These are phyloP conservation scores for Barbatosphaeria neglecta DNA, from an alignment of 495 filamentous ascomycete species.

Conservation along the genomic window DNA sequence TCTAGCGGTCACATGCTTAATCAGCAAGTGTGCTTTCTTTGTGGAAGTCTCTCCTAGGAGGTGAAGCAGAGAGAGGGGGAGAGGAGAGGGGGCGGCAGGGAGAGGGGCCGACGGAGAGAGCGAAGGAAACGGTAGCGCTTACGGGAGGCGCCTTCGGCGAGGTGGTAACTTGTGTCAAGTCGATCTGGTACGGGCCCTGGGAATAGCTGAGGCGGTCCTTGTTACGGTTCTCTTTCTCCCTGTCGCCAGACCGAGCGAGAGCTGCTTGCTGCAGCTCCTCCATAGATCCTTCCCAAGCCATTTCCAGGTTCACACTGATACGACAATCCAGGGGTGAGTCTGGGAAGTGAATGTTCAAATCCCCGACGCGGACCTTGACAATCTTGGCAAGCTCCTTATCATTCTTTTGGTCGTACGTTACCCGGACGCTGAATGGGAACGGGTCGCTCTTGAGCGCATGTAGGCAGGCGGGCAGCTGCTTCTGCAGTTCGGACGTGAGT, in stretches of 20 bases:
- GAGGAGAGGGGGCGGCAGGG: too few relatives aligned
- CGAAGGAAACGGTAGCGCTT: constrained; percentile 25
- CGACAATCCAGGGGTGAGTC: constrained; percentile 66
- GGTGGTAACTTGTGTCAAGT: constrained; percentile 73
- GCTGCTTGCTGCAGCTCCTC: constrained; percentile 35
- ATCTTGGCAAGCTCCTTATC: constrained; percentile 68
- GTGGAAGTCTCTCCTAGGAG: too few relatives aligned
- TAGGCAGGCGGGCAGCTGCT: constrained; percentile 32
- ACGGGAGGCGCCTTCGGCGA: constrained; percentile 29
- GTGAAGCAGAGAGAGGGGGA: too few relatives aligned
- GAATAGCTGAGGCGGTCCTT: constrained; percentile 87
- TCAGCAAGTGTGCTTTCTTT: too few relatives aligned
- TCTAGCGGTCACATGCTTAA: too few relatives aligned
- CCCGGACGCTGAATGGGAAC: constrained; percentile 57
- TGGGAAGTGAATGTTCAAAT: constrained; percentile 71
- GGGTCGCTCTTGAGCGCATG: constrained; percentile 40
- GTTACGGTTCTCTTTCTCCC: constrained; percentile 45
- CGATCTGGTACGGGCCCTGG: constrained; percentile 74
- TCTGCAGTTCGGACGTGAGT: constrained; percentile 43
- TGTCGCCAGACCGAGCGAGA: constrained; percentile 23
- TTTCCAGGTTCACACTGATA: constrained; percentile 83
- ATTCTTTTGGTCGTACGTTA: constrained; percentile 65
- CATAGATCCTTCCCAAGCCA: constrained; percentile 63
- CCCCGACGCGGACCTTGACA: constrained; percentile 75
- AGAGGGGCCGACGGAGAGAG: too few relatives aligned